phyloP scores from a whole-genome alignment of 345 rosid genomes.

The Populus euphratica region DNA sequence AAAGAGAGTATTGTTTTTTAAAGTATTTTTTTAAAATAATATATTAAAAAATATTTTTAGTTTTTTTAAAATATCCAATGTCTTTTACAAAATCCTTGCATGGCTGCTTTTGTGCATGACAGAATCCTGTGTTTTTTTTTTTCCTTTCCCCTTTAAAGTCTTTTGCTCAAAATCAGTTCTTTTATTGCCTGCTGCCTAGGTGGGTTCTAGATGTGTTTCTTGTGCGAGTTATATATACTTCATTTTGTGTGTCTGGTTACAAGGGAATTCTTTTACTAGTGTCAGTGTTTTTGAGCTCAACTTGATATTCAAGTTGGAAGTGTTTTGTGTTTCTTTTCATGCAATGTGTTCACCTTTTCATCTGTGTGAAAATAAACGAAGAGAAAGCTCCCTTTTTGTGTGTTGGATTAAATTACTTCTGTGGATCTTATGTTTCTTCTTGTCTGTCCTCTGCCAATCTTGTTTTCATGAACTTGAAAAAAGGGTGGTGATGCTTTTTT shows the following conservation, averaged over 20 bases:
- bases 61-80: not conserved
- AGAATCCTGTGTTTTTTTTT: constrained; percentile 1
- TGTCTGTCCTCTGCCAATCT: not conserved
- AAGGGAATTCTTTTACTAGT: not conserved
- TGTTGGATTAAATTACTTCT: not conserved
- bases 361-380: constrained; percentile 1
- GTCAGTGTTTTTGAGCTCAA: not conserved
- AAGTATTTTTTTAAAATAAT: too few species aligned
- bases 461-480: not conserved
- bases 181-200: constrained; percentile 22
- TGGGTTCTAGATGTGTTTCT: constrained; percentile 27
- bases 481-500: constrained; percentile 2
- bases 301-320: not conserved
- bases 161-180: constrained; percentile 11
- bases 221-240: constrained; percentile 1
- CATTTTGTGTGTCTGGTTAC: not conserved
- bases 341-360: constrained; percentile 25
- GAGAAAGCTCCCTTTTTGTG: not conserved
- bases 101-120: constrained; percentile 31
- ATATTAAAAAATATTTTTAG: too few species aligned
- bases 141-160: constrained; percentile 15
- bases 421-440: constrained; percentile 3
- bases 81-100: constrained; percentile 7
- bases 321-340: constrained; percentile 12
- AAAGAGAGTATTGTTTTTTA: too few species aligned